These are phyloP conservation scores for Microbotryum violaceum DNA, from an alignment of 1,284 basidiomycete genomes.

Conservation along the genomic window DNA sequence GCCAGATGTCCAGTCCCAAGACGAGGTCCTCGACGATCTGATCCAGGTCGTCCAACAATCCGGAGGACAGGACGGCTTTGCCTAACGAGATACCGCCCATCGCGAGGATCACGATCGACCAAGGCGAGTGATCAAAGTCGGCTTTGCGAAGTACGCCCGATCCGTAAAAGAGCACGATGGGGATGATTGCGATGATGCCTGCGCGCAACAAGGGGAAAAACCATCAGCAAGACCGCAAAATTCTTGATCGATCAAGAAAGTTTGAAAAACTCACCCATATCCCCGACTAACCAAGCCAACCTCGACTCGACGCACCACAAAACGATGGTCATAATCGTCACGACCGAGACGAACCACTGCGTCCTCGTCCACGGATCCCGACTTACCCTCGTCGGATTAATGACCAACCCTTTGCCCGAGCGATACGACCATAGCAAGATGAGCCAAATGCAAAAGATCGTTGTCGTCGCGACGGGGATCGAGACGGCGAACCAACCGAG, in stretches of 20 bases:
- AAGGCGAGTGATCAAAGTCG: conserved; percentile 63
- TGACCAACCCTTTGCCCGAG: conserved; percentile 72
- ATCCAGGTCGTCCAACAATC: conserved; percentile 67
- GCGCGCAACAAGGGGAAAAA: too few species aligned
- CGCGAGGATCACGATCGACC: conserved; percentile 76
- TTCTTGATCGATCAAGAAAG: too few species aligned
- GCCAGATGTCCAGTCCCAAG: conserved; percentile 63
- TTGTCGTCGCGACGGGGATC: conserved; percentile 77
- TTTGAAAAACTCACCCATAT: conserved; percentile 61
- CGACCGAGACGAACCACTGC: conserved; percentile 83
- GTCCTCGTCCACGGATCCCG: conserved; percentile 70
- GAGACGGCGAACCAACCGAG: conserved; percentile 89
- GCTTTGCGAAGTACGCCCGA: conserved; percentile 92
- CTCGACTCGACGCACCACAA: conserved; percentile 86
- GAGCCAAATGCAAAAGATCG: conserved; percentile 83
- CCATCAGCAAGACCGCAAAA: too few species aligned
- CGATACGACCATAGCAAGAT: conserved; percentile 79
- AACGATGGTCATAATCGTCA: conserved; percentile 78
- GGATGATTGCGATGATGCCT: conserved; percentile 61
- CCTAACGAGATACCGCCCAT: conserved; percentile 98
- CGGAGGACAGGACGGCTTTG: conserved; percentile 84
- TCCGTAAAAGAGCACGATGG: conserved; percentile 88
- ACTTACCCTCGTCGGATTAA: conserved; percentile 71
- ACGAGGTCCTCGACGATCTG: conserved; percentile 60
- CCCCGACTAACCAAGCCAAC: conserved; percentile 72